Conservation (phyloP, 768 basidiomycete species). For the Trametes punicea region DNA sequence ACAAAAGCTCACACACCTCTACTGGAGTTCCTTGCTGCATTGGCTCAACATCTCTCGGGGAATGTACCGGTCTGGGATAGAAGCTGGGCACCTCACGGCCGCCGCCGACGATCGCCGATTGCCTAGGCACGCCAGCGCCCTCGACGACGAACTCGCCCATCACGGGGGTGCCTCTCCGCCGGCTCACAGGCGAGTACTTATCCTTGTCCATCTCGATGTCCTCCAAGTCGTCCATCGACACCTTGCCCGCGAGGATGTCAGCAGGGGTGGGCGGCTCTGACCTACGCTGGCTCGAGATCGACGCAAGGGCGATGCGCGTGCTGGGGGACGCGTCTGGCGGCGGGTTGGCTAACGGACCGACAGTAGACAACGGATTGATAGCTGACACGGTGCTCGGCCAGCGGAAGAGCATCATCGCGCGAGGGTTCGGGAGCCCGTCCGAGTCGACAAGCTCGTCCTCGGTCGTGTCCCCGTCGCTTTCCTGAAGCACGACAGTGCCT, state of each 20-base stretch:
- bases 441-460: conserved; percentile 83
- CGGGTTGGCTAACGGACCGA: conserved; percentile 46
- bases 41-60: conserved; percentile 5
- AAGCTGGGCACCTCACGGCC: conserved; percentile 15
- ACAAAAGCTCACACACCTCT: conserved; percentile 7
- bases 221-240: conserved; percentile 40
- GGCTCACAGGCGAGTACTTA: not conserved
- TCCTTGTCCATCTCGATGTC: conserved; percentile 28
- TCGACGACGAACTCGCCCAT: conserved; percentile 38
- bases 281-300: conserved; percentile 28
- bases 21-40: not conserved
- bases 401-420: conserved; percentile 69
- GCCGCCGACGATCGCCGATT: conserved; percentile 8
- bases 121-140: not conserved
- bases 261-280: conserved; percentile 56
- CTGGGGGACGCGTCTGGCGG: conserved; percentile 23
- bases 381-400: conserved; percentile 56
- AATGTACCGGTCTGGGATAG: conserved; percentile 16
- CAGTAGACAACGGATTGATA: conserved; percentile 74
- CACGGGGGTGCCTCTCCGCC: conserved; percentile 26
- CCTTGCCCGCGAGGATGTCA: conserved; percentile 64
- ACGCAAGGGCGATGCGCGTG: conserved; percentile 26
- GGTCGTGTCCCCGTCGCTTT: conserved; percentile 71
- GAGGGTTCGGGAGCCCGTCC: conserved; percentile 68
- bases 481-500: conserved; percentile 30